Base-by-base conservation (phyloP, 2,329 filamentous ascomycete species). In the Ophiostoma angusticollis region DNA sequence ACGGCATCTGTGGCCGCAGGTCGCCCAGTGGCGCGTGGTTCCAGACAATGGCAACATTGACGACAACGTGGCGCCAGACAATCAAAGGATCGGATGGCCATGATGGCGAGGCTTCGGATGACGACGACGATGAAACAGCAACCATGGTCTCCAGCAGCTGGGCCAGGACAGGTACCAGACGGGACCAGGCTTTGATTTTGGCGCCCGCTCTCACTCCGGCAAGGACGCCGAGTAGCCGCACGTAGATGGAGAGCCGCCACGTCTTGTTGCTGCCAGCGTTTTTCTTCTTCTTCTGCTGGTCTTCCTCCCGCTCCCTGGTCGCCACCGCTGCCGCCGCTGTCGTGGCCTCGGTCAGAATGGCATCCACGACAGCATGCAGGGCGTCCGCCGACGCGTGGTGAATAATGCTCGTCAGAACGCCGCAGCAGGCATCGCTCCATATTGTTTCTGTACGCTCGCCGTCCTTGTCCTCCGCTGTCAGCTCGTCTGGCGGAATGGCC, bases 181-280 rank as follows among this genome's bases (percentile, higher is more conserved):
- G 53, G 35, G 67, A 62, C 91, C 91, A 98, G 46, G 81, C 65
- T 9, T 59, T 63, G 23, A 96, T 68, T 47, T 89, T 72, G 29
- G 68, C 68, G 12, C 86, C 91, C 55, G 81, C 86, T 31, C 89
- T 74, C n/a, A 91, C 86, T 29, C 81, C 80, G n/a, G 74, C 68
- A 31, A 80, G 61, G 1, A 79, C 71, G 22, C 82, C 80, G 5
- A 94, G 60, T 13, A 89, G 63, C 42, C 65, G 61, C 23, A 74
- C 52, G 37, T 70, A 63, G 31, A 76, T 56, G 8, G 68, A 57
- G 7, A 70, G 50, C 21, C 61, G 59, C 50, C 64, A 57, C 1
- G 63, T 56, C 42, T 56, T 43, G 41, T 56, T 13, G 5, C 21
- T n/a, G 0, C 23, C 37, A 34, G 52, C 39, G 3, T 48, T 51